Evolutionary conservation across 805 yeast genomes (phyloP).

Genomic region (Scheffersomyces spartinae): DNA sequence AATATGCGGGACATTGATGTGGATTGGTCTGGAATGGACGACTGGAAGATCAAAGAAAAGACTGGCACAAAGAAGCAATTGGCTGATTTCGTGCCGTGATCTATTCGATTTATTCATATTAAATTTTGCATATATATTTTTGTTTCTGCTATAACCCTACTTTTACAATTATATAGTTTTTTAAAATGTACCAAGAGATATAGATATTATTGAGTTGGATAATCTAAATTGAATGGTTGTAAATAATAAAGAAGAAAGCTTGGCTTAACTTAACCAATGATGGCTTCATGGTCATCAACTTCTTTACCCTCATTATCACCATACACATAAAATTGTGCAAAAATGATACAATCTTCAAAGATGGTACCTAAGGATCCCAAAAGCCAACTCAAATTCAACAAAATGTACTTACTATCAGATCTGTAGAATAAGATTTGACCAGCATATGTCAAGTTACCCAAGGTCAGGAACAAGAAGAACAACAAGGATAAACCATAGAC

Average conservation of each 20-base stretch:
- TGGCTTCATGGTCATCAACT: too few species aligned
- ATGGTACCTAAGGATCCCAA: slow-evolving; percentile 73
- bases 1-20: slow-evolving; percentile 38
- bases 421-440: slow-evolving; percentile 60
- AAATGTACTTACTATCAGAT: slow-evolving; percentile 46
- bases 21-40: slow-evolving; percentile 62
- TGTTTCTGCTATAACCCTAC: too few species aligned
- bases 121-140: too few species aligned
- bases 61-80: slow-evolving; percentile 18
- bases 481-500: slow-evolving; percentile 80
- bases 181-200: too few species aligned
- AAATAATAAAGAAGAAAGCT: too few species aligned
- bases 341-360: slow-evolving; percentile 54
- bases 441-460: slow-evolving; percentile 70
- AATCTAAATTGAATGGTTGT: too few species aligned
- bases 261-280: too few species aligned
- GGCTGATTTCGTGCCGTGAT: slow-evolving; percentile 36
- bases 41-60: slow-evolving; percentile 18
- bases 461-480: slow-evolving; percentile 60
- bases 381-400: slow-evolving; percentile 63
- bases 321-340: slow-evolving; percentile 58
- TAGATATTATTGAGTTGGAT: too few species aligned
- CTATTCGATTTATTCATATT: too few species aligned
- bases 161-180: too few species aligned
- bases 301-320: slow-evolving; percentile 15